Conservation (phyloP, 1,284 basidiomycete species). For the Pseudozyma thailandica region DNA sequence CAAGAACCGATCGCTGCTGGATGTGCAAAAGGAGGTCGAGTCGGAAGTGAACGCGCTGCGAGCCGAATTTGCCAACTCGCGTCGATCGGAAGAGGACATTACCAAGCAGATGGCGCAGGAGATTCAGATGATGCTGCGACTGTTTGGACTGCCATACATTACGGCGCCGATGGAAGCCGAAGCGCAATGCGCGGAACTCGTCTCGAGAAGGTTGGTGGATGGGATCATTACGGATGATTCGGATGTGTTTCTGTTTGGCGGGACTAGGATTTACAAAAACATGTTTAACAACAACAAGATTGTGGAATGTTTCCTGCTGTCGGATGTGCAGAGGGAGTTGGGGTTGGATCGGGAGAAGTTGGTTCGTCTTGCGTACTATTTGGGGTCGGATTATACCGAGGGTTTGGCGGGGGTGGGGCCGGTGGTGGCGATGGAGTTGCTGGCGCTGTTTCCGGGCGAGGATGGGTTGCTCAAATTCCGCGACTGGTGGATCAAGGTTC, state of each 20-base stretch:
- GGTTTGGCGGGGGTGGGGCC: constrained; percentile 94
- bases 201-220: constrained; percentile 85
- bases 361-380: constrained; percentile 87
- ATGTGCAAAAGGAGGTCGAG: constrained; percentile 87
- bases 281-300: constrained; percentile 99
- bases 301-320: constrained; percentile 89
- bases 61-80: constrained; percentile 84
- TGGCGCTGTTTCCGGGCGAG: constrained; percentile 67
- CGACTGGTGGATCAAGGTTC: constrained; percentile 95
- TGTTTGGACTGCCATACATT: constrained; percentile 97
- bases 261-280: constrained; percentile 91
- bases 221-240: constrained; percentile 99
- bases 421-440: constrained; percentile 88
- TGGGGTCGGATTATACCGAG: constrained; percentile 98
- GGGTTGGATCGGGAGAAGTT: constrained; percentile 87
- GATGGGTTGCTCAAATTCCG: constrained; percentile 86
- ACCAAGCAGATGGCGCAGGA: constrained; percentile 93
- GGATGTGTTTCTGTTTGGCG: constrained; percentile 98
- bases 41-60: constrained; percentile 86
- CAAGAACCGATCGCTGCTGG: constrained; percentile 70
- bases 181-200: constrained; percentile 95
- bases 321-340: constrained; percentile 87
- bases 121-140: constrained; percentile 83
- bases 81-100: constrained; percentile 93
- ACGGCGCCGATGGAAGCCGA: constrained; percentile 99